phyloP scores from a whole-genome alignment of 2,329 filamentous ascomycete genomes.

The Penicillium hordei region DNA sequence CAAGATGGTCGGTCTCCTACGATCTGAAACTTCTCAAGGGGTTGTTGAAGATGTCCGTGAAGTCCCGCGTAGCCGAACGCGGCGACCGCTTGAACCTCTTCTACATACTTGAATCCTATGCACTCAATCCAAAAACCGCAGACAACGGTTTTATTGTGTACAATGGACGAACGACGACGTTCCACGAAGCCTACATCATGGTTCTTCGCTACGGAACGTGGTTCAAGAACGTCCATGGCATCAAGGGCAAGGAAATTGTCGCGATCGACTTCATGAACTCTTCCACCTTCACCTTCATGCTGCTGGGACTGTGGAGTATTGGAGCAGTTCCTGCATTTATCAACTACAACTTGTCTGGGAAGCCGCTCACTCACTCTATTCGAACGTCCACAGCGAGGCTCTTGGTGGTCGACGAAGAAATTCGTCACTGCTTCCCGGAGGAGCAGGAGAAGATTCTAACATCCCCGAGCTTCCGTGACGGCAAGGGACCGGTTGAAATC shows the following conservation, averaged over 20 bases:
- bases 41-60: slow-evolving; percentile 49
- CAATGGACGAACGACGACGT: slow-evolving; percentile 68
- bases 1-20: slow-evolving; percentile 64
- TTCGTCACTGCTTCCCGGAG: slow-evolving; percentile 52
- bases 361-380: slow-evolving; percentile 72
- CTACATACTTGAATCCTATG: slow-evolving; percentile 70
- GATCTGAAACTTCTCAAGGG: slow-evolving; percentile 63
- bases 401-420: slow-evolving; percentile 68
- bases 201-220: slow-evolving; percentile 72
- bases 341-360: slow-evolving; percentile 78
- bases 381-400: slow-evolving; percentile 65
- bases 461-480: slow-evolving; percentile 42
- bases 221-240: slow-evolving; percentile 63
- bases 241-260: slow-evolving; percentile 72
- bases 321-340: slow-evolving; percentile 82
- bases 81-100: slow-evolving; percentile 68
- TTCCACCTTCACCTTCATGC: slow-evolving; percentile 72
- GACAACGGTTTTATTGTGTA: slow-evolving; percentile 63
- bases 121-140: slow-evolving; percentile 55
- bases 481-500: slow-evolving; percentile 55
- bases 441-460: slow-evolving; percentile 45
- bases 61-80: slow-evolving; percentile 51
- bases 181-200: slow-evolving; percentile 70
- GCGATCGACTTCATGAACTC: slow-evolving; percentile 81
- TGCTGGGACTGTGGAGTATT: slow-evolving; percentile 77